A percentile compares a stretch with the other conserved stretches of the same genome.
phyloP scores from a whole-genome alignment of 2,329 filamentous ascomycete genomes.

The Xylaria sp. region DNA sequence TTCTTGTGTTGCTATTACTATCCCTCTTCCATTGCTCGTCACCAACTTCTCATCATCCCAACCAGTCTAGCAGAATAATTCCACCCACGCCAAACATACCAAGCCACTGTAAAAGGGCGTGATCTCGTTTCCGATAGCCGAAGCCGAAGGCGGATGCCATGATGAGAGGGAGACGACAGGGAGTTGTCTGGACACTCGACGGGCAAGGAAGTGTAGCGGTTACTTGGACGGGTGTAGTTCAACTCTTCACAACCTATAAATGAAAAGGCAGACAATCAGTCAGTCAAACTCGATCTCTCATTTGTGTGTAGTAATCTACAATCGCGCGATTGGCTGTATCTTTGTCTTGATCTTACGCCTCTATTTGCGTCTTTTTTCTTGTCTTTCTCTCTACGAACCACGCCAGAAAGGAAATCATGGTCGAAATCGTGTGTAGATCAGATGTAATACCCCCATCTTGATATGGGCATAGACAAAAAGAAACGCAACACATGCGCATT shows the following conservation, averaged over 20 bases:
- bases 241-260: slow-evolving; percentile 49
- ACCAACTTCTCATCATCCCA: neutral
- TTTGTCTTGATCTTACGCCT: slow-evolving; percentile 33
- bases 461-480: slow-evolving; percentile 31
- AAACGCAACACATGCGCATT: slow-evolving; percentile 39
- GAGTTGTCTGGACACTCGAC: slow-evolving; percentile 18
- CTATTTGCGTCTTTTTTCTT: slow-evolving; percentile 32
- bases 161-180: slow-evolving; percentile 7
- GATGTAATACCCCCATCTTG: slow-evolving; percentile 33
- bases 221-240: slow-evolving; percentile 28
- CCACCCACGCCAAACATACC: slow-evolving; percentile 12
- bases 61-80: neutral
- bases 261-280: slow-evolving; percentile 46
- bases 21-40: neutral
- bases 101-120: neutral
- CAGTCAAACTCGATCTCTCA: slow-evolving; percentile 40
- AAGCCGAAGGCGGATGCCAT: neutral
- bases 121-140: slow-evolving; percentile 5
- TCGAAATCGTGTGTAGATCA: slow-evolving; percentile 23
- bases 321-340: slow-evolving; percentile 30
- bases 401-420: slow-evolving; percentile 33
- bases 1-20: neutral
- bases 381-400: slow-evolving; percentile 44
- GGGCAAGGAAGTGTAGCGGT: slow-evolving; percentile 15
- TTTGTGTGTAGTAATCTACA: slow-evolving; percentile 37